Conservation (phyloP, 495 filamentous ascomycete genomes). For the Hyaloscypha bicolor region DNA sequence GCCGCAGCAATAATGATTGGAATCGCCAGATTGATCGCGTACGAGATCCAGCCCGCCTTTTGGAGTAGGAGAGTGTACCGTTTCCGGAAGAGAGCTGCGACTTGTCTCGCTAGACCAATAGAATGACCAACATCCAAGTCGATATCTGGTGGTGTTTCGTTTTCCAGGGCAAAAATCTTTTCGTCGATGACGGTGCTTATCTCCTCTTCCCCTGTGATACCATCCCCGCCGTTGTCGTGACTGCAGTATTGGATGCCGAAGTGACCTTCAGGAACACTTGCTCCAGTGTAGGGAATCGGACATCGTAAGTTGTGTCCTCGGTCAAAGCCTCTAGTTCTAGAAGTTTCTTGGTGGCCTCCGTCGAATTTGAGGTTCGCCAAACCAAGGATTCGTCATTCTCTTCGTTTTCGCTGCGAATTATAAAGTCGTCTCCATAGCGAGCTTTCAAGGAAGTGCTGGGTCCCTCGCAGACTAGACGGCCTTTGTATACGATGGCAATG, state of each 20-base stretch:
- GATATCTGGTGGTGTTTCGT: conserved; percentile 19
- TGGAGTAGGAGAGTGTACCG: conserved; percentile 27
- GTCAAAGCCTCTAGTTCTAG: conserved; percentile 28
- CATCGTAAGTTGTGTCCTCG: conserved; percentile 24
- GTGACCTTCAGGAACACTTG: conserved; percentile 32
- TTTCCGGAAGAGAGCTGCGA: conserved; percentile 25
- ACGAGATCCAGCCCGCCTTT: conserved; percentile 30
- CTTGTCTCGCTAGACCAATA: conserved; percentile 26
- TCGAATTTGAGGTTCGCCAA: conserved; percentile 26
- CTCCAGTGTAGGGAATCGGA: conserved; percentile 30
- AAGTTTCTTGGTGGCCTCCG: conserved; percentile 29
- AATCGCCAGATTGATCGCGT: conserved; percentile 29
- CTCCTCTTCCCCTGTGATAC: conserved; percentile 28
- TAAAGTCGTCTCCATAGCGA: conserved; percentile 26
- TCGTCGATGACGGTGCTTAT: conserved; percentile 21
- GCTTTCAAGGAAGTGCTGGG: conserved; percentile 36
- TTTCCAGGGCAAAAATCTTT: conserved; percentile 25
- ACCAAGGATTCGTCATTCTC: conserved; percentile 15
- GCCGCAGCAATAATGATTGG: conserved; percentile 29
- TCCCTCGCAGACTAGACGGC: conserved; percentile 36
- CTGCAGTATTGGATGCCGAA: conserved; percentile 20
- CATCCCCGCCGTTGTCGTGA: conserved; percentile 30
- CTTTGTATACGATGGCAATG: conserved; percentile 42
- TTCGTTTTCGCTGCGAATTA: conserved; percentile 25
- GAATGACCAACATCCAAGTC: conserved; percentile 30